Percentiles rank a stretch among this genome's conserved stretches.
phyloP scores from a whole-genome alignment of 768 basidiomycete genomes.

The Boletellus sp. region DNA sequence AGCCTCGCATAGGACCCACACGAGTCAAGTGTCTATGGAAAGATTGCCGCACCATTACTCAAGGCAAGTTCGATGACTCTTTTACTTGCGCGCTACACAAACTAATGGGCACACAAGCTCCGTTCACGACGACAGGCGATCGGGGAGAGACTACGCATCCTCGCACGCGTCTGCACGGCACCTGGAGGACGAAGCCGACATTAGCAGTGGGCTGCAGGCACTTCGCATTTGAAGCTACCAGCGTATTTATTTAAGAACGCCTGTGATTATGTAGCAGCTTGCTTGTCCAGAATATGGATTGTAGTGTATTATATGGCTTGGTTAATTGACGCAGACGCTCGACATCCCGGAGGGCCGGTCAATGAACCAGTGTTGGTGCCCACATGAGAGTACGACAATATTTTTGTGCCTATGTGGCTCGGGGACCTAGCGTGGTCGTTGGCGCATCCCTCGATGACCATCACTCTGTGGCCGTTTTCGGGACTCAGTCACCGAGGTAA shows the following conservation, averaged over 20 bases:
- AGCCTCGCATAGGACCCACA: conserved; percentile 26
- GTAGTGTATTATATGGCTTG: conserved; percentile 1
- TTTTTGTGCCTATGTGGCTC: background rate
- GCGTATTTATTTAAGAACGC: conserved; percentile 5
- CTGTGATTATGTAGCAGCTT: conserved; percentile 3
- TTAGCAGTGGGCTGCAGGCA: conserved; percentile 19
- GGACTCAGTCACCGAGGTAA: conserved; percentile 37
- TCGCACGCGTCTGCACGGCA: conserved; percentile 15
- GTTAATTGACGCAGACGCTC: background rate
- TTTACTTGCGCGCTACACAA: background rate
- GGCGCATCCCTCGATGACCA: background rate
- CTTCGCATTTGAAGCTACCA: conserved; percentile 20
- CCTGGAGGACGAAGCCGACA: conserved; percentile 20
- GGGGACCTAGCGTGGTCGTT: conserved; percentile 4
- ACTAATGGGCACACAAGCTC: conserved; percentile 16
- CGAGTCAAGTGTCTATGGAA: conserved; percentile 15
- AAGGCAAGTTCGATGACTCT: conserved; percentile 14
- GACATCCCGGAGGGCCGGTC: too few species aligned
- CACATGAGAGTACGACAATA: too few species aligned
- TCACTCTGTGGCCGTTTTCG: conserved; percentile 3
- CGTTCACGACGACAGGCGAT: conserved; percentile 26
- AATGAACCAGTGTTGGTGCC: too few species aligned
- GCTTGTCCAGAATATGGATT: background rate
- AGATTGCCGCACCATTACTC: conserved; percentile 13
- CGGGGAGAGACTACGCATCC: conserved; percentile 18